Evolutionary conservation across 148 eudicot genomes (phyloP), one percentile per base, ranked within the genome.

Genomic region (Tetragonia tetragonoides): DNA sequence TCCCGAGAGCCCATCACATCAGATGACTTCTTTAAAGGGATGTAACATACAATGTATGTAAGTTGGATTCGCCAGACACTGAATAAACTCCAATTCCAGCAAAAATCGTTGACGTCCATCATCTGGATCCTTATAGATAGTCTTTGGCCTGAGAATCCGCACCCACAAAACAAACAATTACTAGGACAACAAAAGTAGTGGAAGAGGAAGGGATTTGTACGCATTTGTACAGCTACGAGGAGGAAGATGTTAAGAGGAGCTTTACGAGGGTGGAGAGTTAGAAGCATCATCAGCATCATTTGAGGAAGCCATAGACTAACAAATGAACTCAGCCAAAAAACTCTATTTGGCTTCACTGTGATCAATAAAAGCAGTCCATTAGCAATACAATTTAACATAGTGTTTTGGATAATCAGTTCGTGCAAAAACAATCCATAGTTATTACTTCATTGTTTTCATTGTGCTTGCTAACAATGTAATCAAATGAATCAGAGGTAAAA

Each of bases 1-100:
- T 17, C 67, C 10, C 6, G 23, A 54, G 46, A 5, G 42, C 38
- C 40, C 11, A 64, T 56, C 60, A 39, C 59, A 64, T 10, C 16
- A 20, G 38, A 72, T 41, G 15, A 66, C 23, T 23, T 49, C 14
- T 9, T 39, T 40, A 38, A n/a, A 21, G 70, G 53, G 54, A 78
- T 34, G 54, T 47, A 40, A 80, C 86, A 40, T 87, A 94, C 97
- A 90, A 74, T 94, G 94, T 54, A 94, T 94, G 81, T 92, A 94
- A 46, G 95, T 92, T 14, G 98, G 98, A 79, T 94, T 94, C 34
- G 97, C 93, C 69, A 94, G 97, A 79, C 98, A 94, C 68, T 94
- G 93, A 70, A 92, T 84, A 72, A 92, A 94, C 83, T 94, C 97
- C 83, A 94, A 85, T 67, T 94, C 98, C 41, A 94, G 97, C 87